Conservation (phyloP, 768 basidiomycete species). For the Myochromella boudieri region DNA sequence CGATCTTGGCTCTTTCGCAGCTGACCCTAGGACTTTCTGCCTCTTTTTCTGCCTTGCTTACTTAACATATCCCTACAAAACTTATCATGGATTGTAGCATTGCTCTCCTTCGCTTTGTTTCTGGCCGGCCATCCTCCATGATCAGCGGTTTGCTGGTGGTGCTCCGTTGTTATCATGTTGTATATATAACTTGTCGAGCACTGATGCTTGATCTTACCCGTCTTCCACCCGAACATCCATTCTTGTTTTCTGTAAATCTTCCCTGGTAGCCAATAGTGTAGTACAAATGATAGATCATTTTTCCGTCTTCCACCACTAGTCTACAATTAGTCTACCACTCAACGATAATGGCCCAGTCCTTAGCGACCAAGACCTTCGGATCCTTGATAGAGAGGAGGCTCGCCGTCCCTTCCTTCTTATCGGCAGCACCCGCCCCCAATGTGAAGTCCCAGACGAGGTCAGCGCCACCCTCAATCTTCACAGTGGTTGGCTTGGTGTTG, state of each 20-base stretch:
- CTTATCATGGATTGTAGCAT: slow-evolving; percentile 15
- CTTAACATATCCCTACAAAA: slow-evolving; percentile 9
- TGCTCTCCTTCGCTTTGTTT: slow-evolving; percentile 13
- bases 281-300: slow-evolving; percentile 6
- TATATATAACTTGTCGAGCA: slow-evolving; percentile 13
- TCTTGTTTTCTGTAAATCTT: slow-evolving; percentile 11
- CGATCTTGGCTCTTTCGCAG: slow-evolving; percentile 5
- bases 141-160: too few species aligned
- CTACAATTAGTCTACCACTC: slow-evolving; percentile 22
- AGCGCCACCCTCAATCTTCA: slow-evolving; percentile 48
- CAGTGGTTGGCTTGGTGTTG: slow-evolving; percentile 54
- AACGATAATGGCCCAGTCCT: slow-evolving; percentile 63
- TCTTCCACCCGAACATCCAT: not conserved
- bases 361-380: slow-evolving; percentile 54
- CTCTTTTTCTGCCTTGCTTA: slow-evolving; percentile 6
- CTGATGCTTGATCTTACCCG: not conserved
- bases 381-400: slow-evolving; percentile 77
- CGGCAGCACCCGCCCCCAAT: slow-evolving; percentile 54
- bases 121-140: slow-evolving; percentile 11
- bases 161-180: slow-evolving; percentile 17
- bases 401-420: slow-evolving; percentile 62
- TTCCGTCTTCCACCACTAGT: too few species aligned
- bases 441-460: slow-evolving; percentile 70
- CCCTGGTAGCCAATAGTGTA: slow-evolving; percentile 11
- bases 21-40: slow-evolving; percentile 6